Evolutionary conservation across 164 flowering plant genomes (phyloP).

Genomic region (Piper longum): DNA sequence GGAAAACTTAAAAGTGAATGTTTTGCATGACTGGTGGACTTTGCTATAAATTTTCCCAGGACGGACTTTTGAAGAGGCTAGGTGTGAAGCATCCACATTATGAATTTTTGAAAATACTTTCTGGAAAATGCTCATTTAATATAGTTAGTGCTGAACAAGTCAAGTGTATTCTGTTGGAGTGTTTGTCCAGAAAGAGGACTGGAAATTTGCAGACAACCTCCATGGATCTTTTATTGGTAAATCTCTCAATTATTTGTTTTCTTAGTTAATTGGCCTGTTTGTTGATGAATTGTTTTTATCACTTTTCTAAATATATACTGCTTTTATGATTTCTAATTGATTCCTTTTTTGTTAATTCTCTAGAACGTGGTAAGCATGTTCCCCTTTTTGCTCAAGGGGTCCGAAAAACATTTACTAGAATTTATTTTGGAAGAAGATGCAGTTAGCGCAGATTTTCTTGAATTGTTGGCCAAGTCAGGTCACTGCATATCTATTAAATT

Average conservation of each 20-base stretch:
- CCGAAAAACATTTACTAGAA: constrained; percentile 36
- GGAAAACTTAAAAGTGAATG: neutral
- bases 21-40: neutral
- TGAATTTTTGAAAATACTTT: constrained; percentile 52
- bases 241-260: constrained; percentile 3
- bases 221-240: constrained; percentile 58
- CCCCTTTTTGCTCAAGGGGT: constrained; percentile 63
- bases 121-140: constrained; percentile 46
- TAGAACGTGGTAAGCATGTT: constrained; percentile 46
- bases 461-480: constrained; percentile 54
- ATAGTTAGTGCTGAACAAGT: constrained; percentile 66
- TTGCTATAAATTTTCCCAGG: constrained; percentile 32
- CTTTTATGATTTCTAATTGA: neutral
- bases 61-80: constrained; percentile 31
- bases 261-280: neutral
- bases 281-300: too few species aligned
- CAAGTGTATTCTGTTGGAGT: constrained; percentile 29
- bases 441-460: constrained; percentile 37
- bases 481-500: constrained; percentile 33
- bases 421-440: constrained; percentile 30
- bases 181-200: constrained; percentile 20
- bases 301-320: too few species aligned
- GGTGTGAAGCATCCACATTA: constrained; percentile 42
- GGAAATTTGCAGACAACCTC: constrained; percentile 25
- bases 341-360: neutral